Base-by-base conservation (phyloP, 2,329 filamentous ascomycete species). In the Talaromyces rugulosus region DNA sequence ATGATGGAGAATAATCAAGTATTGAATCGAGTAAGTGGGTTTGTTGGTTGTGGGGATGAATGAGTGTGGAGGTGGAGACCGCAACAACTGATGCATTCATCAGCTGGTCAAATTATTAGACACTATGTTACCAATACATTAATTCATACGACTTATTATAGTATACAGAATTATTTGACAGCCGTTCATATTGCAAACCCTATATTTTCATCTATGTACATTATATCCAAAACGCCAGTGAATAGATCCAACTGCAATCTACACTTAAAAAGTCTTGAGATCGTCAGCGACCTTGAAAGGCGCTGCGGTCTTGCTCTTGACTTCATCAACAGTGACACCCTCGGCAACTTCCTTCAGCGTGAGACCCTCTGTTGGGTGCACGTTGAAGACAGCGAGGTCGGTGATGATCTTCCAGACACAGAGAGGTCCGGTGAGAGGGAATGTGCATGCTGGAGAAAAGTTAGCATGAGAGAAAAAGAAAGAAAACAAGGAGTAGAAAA, bases 401-500 rank as follows among this genome's bases (percentile, higher is more conserved):
- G 87, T 90, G 64, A 90, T 89, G 65, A 90, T 89, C 34, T 86
- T 89, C 77, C 85, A 88, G 16, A 89, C 87, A 42, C 86, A 85
- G 56, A 79, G 78, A 62, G 85, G 85, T 0, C 88, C 88, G 1
- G 88, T 90, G 67, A 90, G 75, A 2, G 88, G 88, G 74, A 90
- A 77, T 1, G 75, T 81, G 76, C 88, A 90, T 65, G 81, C 78
- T 73, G 86, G 79, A 16, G 8, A 55, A 66, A 59, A 40, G 42
- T 61, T 44, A 53, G 6, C 23, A 23, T 23, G 23, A 23, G 23
- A 23, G 23, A 23, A 23, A 23, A 23, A 23, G 23, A 23, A 23
- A 23, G 23, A 23, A 23, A 23, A 23, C 23, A 23, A 23, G 23
- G 3, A 27, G 42, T 14, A 50, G 31, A 16, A n/a, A 2, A 8